A percentile compares a stretch with the other conserved stretches of the same genome.
These are phyloP conservation scores for Sarocladium kiliense DNA, from an alignment of 2,329 filamentous ascomycete species.

Conservation along the genomic window DNA sequence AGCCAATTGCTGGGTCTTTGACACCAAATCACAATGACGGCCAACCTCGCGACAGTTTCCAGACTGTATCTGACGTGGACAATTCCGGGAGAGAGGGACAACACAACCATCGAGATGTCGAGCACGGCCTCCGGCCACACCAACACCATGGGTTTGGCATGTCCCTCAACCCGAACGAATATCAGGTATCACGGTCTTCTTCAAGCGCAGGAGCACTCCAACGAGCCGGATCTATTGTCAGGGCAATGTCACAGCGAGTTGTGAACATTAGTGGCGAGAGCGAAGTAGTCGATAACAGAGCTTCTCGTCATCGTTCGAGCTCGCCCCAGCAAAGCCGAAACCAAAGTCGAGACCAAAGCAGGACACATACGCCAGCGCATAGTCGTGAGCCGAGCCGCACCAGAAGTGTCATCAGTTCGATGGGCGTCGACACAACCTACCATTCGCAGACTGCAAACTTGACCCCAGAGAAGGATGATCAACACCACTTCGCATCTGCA, in stretches of 20 bases:
- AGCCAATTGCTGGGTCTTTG: constrained; percentile 49
- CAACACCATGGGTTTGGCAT: constrained; percentile 53
- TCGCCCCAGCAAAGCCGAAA: constrained; percentile 30
- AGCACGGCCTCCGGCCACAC: constrained; percentile 48
- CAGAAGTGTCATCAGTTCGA: constrained; percentile 22
- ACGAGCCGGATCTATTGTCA: constrained; percentile 69
- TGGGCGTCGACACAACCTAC: constrained; percentile 46
- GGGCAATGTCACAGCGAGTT: constrained; percentile 91
- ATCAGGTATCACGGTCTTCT: constrained; percentile 48
- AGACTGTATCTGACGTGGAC: constrained; percentile 50
- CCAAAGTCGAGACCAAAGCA: background rate
- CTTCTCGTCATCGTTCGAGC: constrained; percentile 55
- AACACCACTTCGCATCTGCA: constrained; percentile 16
- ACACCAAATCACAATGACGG: constrained; percentile 33
- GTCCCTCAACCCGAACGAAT: constrained; percentile 46
- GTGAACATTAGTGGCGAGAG: constrained; percentile 95
- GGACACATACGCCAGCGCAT: background rate
- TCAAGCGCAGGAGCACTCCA: constrained; percentile 57
- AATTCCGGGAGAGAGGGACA: constrained; percentile 52
- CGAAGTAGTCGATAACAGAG: constrained; percentile 70
- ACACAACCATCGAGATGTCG: constrained; percentile 47
- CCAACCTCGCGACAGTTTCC: constrained; percentile 49
- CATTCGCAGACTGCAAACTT: constrained; percentile 38
- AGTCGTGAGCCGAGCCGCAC: constrained; percentile 5
- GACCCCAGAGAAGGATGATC: constrained; percentile 39